Percentiles rank a stretch among this genome's conserved stretches.
Evolutionary conservation across 2,329 filamentous ascomycete genomes (phyloP).

Genomic region (Sporothrix schenckii): DNA sequence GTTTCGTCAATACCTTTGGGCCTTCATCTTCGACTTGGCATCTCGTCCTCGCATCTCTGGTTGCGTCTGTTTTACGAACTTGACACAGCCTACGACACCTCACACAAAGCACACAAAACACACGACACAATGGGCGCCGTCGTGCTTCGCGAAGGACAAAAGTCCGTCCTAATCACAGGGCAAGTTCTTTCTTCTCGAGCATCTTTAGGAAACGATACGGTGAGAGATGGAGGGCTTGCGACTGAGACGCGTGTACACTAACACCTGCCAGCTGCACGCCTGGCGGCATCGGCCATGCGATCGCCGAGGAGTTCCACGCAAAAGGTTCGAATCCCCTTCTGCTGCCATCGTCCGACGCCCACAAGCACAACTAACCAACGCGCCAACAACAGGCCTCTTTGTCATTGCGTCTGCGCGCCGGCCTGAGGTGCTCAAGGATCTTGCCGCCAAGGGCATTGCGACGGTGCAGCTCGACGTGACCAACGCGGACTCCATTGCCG

Average conservation of each 20-base stretch:
- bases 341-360: background rate
- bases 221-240: too few relatives aligned
- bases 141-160: slow-evolving; percentile 42
- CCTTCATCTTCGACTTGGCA: background rate
- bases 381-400: slow-evolving; percentile 48
- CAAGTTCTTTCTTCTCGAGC: slow-evolving; percentile 38
- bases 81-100: background rate
- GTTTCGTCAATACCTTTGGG: background rate
- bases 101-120: background rate
- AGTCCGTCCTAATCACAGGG: slow-evolving; percentile 56
- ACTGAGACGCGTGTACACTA: background rate
- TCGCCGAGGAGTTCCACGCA: slow-evolving; percentile 57
- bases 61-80: background rate
- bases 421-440: slow-evolving; percentile 50
- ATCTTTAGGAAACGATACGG: background rate
- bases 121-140: slow-evolving; percentile 10
- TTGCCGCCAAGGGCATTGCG: slow-evolving; percentile 54
- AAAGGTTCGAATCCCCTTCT: slow-evolving; percentile 47
- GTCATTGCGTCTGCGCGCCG: slow-evolving; percentile 62
- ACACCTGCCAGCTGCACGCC: slow-evolving; percentile 54
- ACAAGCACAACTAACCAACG: background rate
- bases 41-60: background rate
- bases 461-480: slow-evolving; percentile 59
- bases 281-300: slow-evolving; percentile 60
- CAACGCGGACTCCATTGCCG: slow-evolving; percentile 53